phyloP scores from a whole-genome alignment of 768 basidiomycete genomes.

The Sarcomyxa edulis region DNA sequence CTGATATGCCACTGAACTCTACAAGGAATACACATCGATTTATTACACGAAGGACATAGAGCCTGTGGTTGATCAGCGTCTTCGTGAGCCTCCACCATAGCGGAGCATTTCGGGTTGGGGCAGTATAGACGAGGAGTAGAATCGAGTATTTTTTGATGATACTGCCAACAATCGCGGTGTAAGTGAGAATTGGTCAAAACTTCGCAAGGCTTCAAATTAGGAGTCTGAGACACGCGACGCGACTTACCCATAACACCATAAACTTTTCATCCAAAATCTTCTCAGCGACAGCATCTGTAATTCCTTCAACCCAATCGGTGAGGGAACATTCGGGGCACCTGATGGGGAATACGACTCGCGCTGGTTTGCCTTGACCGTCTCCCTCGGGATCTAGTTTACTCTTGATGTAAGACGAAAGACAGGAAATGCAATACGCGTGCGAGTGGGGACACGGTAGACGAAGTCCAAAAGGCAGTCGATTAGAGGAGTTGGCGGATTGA shows the following conservation, averaged over 20 bases:
- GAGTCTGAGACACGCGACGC: background rate
- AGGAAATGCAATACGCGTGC: conserved; percentile 30
- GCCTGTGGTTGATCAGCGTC: conserved; percentile 27
- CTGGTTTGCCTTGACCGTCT: conserved; percentile 17
- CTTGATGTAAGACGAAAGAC: conserved; percentile 26
- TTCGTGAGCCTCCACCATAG: conserved; percentile 26
- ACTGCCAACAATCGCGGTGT: conserved; percentile 12
- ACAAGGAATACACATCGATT: conserved; percentile 28
- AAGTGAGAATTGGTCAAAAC: background rate
- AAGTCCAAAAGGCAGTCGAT: conserved; percentile 26
- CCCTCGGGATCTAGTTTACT: conserved; percentile 30
- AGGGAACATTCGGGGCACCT: conserved; percentile 30
- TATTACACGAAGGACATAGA: conserved; percentile 25
- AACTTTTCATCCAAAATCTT: conserved; percentile 24
- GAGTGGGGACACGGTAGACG: conserved; percentile 26
- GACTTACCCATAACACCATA: conserved; percentile 29
- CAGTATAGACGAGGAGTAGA: conserved; percentile 29
- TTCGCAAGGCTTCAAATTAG: no score
- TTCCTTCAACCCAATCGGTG: conserved; percentile 25
- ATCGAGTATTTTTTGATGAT: conserved; percentile 29
- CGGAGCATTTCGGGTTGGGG: conserved; percentile 31
- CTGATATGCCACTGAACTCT: conserved; percentile 28
- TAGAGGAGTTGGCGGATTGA: conserved; percentile 27
- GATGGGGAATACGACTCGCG: conserved; percentile 28
- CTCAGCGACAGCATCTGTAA: conserved; percentile 27